These are phyloP conservation scores for Zygotorulaspora chibaensis DNA, from an alignment of 805 yeast species.

Conservation along the genomic window DNA sequence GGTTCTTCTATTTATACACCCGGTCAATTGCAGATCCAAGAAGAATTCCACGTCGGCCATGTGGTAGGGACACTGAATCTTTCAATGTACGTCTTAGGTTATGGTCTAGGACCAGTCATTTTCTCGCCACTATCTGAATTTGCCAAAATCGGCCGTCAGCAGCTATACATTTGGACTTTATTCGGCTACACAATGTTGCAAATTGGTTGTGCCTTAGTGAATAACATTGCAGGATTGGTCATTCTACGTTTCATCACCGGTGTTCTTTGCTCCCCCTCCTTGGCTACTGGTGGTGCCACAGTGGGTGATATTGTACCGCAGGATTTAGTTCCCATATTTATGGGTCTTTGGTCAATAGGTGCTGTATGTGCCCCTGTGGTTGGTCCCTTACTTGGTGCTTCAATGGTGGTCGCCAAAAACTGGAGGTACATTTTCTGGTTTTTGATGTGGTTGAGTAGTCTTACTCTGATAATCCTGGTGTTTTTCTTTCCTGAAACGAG, in stretches of 20 bases:
- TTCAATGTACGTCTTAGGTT: slow-evolving; percentile 53
- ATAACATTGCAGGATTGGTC: slow-evolving; percentile 48
- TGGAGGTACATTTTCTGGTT: slow-evolving; percentile 59
- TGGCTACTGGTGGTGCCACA: slow-evolving; percentile 58
- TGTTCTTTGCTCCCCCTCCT: slow-evolving; percentile 50
- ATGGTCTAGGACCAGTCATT: slow-evolving; percentile 57
- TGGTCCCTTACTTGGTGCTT: slow-evolving; percentile 56
- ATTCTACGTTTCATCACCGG: slow-evolving; percentile 53
- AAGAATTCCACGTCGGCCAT: slow-evolving; percentile 43
- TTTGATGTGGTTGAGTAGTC: slow-evolving; percentile 40
- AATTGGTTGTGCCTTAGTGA: slow-evolving; percentile 50
- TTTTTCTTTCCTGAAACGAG: slow-evolving; percentile 49
- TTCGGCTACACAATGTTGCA: slow-evolving; percentile 48
- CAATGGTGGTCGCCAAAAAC: slow-evolving; percentile 42
- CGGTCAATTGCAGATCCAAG: slow-evolving; percentile 42
- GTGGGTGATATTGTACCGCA: slow-evolving; percentile 46
- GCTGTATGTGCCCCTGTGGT: slow-evolving; percentile 52
- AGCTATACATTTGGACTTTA: slow-evolving; percentile 45
- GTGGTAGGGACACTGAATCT: slow-evolving; percentile 49
- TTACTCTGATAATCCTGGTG: slow-evolving; percentile 35
- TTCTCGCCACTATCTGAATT: slow-evolving; percentile 58
- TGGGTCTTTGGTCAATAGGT: slow-evolving; percentile 51
- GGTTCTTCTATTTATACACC: slow-evolving; percentile 57
- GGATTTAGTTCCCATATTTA: slow-evolving; percentile 43
- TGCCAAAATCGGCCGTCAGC: slow-evolving; percentile 49